Base-by-base conservation (phyloP, 306 rosid species). In the Begonia masoniana region DNA sequence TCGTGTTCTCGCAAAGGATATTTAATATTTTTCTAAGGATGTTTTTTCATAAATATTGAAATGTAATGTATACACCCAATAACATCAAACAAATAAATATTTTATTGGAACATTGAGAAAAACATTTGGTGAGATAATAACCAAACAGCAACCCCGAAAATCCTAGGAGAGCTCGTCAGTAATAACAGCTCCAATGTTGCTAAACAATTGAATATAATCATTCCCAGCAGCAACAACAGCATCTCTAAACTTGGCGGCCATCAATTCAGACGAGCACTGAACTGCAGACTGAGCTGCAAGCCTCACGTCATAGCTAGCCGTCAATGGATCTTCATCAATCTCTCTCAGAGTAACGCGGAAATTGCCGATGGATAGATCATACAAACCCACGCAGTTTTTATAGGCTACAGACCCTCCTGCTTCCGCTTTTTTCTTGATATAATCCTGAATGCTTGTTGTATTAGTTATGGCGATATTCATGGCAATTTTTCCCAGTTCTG, bases 251-350 rank as follows among this genome's bases (percentile, higher is more conserved):
- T 52, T 11, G 12, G 0, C 31, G 0, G 4, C 1, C 7, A 15
- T 43, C 55, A 77, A 11, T 0, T 12, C 57, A 14, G n/a, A 46
- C 1, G 61, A 57, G 14, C 83, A 73, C 0, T 1, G 0, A 0
- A 1, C 4, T 1, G 74, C 23, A 5, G 42, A 43, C n/a, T 62
- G 76, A 7, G 47, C 50, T 0, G 75, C 74, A 26, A 50, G 24
- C 2, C 26, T 59, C 0, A 61, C 61, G n/a, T 72, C 76, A 13
- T 72, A 75, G 10, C 57, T 75, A 2, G 81, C 71, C 7, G 57
- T 52, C 7, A 12, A 0, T 9, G 58, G 13, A 50, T 72, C 77
- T 1, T 57, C 66, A 0, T 10, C 12, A 1, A 79, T 5, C 54
- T 64, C 82, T 0, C 0, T 2, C 1, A 48, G 13, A 0, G 73